These are phyloP conservation scores for Cyclostephanos tholiformis DNA, from an alignment of 108 stramenopile genomes.

Conservation along the genomic window DNA sequence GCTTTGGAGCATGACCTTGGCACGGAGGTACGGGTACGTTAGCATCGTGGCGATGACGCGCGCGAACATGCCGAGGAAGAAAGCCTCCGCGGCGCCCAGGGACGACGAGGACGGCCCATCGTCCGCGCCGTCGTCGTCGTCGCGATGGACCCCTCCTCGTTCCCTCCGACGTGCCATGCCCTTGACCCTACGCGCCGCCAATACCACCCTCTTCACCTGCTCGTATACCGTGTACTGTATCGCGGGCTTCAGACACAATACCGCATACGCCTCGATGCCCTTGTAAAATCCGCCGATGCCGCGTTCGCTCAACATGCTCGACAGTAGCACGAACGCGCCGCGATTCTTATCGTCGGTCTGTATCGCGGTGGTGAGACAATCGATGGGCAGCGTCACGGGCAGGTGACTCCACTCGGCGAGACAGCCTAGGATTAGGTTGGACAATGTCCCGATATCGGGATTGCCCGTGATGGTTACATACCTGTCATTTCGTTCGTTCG, in stretches of 20 bases:
- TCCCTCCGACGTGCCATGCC: not conserved
- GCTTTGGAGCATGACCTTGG: slow-evolving; percentile 88
- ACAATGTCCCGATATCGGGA: slow-evolving; percentile 38
- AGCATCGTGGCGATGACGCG: slow-evolving; percentile 84
- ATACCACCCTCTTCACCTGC: slow-evolving; percentile 64
- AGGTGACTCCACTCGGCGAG: slow-evolving; percentile 87
- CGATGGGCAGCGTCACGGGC: slow-evolving; percentile 89
- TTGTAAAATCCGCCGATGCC: slow-evolving; percentile 82
- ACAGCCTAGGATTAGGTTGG: slow-evolving; percentile 63
- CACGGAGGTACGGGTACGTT: slow-evolving; percentile 86
- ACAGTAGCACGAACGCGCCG: slow-evolving; percentile 58
- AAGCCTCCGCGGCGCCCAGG: slow-evolving; percentile 74
- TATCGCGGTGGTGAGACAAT: slow-evolving; percentile 77
- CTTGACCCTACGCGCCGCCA: slow-evolving; percentile 39
- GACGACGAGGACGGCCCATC: slow-evolving; percentile 31
- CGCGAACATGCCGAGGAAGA: slow-evolving; percentile 89
- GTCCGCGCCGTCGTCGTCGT: slow-evolving; percentile 9
- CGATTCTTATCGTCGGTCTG: slow-evolving; percentile 64
- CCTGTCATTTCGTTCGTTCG: slow-evolving; percentile 7
- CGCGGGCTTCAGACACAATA: slow-evolving; percentile 93
- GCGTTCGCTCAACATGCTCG: slow-evolving; percentile 61
- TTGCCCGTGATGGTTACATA: slow-evolving; percentile 37
- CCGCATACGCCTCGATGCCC: slow-evolving; percentile 85
- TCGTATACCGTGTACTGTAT: slow-evolving; percentile 93
- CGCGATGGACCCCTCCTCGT: not conserved